Conservation (phyloP, 1,284 basidiomycete species). For the Ustanciosporium gigantosporum region DNA sequence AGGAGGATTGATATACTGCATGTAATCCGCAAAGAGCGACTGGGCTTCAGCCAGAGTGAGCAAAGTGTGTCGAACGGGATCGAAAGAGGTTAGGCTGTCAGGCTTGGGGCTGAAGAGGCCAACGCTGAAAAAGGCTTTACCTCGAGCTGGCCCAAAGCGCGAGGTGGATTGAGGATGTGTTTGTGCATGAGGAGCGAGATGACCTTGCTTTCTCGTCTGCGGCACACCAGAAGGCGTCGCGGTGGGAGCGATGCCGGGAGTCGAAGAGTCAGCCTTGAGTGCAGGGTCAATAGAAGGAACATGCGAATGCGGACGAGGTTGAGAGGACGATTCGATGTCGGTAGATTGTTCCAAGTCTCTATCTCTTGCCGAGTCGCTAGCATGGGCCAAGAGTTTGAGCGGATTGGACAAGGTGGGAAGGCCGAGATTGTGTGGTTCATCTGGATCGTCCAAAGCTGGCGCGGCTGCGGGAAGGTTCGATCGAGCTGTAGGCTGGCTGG, state of each 20-base stretch:
- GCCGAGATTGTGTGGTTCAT: constrained; percentile 38
- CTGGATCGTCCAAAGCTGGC: constrained; percentile 30
- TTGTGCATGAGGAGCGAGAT: no score
- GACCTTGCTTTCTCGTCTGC: no score
- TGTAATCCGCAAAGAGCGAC: constrained; percentile 26
- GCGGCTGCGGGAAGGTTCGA: constrained; percentile 31
- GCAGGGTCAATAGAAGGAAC: background rate
- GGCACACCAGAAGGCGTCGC: background rate
- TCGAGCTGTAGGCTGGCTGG: background rate
- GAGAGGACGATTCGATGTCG: background rate
- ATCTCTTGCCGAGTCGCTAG: constrained; percentile 35
- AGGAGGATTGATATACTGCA: constrained; percentile 36
- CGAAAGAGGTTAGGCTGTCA: constrained; percentile 30
- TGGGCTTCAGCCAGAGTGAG: constrained; percentile 28
- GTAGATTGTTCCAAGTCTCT: constrained; percentile 14
- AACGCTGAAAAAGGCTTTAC: constrained; percentile 35
- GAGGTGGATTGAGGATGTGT: background rate
- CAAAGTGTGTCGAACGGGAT: constrained; percentile 35
- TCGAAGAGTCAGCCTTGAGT: background rate
- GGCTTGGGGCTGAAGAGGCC: constrained; percentile 36
- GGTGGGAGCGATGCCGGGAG: background rate
- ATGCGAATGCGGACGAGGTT: no score
- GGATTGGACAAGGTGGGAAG: constrained; percentile 39
- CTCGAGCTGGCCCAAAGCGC: constrained; percentile 23
- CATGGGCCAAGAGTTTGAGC: constrained; percentile 36